Conservation (phyloP, 2,329 filamentous ascomycete genomes). For the Periconia macrospinosa region DNA sequence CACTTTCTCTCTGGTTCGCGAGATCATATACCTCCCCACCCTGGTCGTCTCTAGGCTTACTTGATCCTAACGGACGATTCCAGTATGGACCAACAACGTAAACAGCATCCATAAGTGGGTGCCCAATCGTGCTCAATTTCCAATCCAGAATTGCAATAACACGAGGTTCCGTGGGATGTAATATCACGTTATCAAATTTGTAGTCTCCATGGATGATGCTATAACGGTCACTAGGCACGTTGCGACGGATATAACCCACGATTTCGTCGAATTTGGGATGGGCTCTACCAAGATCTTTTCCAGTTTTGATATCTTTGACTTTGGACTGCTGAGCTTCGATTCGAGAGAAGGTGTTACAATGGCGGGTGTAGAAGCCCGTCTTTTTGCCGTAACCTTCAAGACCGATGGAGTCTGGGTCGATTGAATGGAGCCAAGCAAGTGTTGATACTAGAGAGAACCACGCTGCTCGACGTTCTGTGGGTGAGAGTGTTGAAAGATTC, state of each 20-base stretch:
- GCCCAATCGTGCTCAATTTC: constrained; percentile 95
- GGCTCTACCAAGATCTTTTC: constrained; percentile 67
- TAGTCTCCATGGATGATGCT: constrained; percentile 91
- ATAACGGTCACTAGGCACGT: constrained; percentile 69
- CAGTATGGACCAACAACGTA: constrained; percentile 66
- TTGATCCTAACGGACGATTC: constrained; percentile 44
- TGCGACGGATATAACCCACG: constrained; percentile 72
- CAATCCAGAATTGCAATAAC: constrained; percentile 95
- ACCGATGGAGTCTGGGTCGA: constrained; percentile 67
- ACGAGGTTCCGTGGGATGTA: constrained; percentile 80
- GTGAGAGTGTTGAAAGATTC: constrained; percentile 68
- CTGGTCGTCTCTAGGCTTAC: constrained; percentile 33
- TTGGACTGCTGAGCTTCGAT: constrained; percentile 78
- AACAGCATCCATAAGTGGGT: constrained; percentile 85
- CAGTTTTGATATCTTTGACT: constrained; percentile 72
- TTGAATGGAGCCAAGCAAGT: constrained; percentile 79
- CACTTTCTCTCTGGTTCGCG: constrained; percentile 54
- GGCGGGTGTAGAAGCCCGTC: constrained; percentile 78
- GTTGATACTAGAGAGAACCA: constrained; percentile 66
- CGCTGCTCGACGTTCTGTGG: constrained; percentile 60
- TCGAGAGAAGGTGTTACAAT: constrained; percentile 77
- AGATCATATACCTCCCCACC: constrained; percentile 40
- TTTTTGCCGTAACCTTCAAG: constrained; percentile 73
- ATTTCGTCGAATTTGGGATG: constrained; percentile 68
- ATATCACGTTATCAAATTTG: constrained; percentile 69